Conservation (phyloP, 257 asterid species). For the Nemophila menziesii region DNA sequence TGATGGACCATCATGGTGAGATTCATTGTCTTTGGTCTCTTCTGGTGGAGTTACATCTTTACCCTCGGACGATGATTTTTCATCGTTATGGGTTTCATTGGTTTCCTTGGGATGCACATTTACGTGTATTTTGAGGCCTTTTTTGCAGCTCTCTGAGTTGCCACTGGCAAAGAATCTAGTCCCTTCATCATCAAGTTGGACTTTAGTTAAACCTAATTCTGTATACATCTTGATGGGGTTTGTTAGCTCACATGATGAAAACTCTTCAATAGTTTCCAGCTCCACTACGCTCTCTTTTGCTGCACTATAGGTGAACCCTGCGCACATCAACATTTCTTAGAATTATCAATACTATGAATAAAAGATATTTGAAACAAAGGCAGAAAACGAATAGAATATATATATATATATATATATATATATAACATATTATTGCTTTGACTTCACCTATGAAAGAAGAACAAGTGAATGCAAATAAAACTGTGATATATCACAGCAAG, state of each 20-base stretch:
- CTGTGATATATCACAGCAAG: no score
- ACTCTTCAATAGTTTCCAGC: slow-evolving; percentile 38
- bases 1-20: not conserved
- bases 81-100: not conserved
- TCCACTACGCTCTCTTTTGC: slow-evolving; percentile 37
- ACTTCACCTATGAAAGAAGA: no score
- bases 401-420: not conserved
- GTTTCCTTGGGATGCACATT: slow-evolving; percentile 18
- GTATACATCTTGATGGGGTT: slow-evolving; percentile 57
- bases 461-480: no score
- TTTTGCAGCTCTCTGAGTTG: slow-evolving; percentile 36
- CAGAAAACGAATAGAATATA: no score
- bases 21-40: not conserved
- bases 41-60: not conserved
- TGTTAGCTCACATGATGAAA: slow-evolving; percentile 35
- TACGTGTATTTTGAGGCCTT: slow-evolving; percentile 56
- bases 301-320: slow-evolving; percentile 41
- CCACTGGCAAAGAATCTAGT: slow-evolving; percentile 49
- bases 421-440: not conserved
- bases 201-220: slow-evolving; percentile 19
- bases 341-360: no score
- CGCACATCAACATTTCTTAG: no score
- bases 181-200: slow-evolving; percentile 45
- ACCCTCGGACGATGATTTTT: not conserved
- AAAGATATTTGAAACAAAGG: no score